A percentile compares a stretch with the other conserved stretches of the same genome.
Conservation (phyloP, 257 asterid genomes). For the Solanum corneliomulleri region DNA sequence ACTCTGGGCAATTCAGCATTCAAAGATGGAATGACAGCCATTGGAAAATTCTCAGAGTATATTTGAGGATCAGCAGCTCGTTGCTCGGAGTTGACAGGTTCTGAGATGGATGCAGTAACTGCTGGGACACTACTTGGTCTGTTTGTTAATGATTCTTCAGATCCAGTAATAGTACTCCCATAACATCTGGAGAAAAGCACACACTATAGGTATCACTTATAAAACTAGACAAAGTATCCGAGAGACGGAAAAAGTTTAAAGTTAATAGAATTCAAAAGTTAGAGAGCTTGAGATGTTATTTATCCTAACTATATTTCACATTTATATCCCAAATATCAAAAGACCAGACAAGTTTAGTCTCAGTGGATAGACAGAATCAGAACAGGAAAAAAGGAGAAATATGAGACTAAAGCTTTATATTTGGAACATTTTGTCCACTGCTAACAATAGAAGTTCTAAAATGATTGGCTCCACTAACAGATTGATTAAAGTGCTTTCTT, state of each 20-base stretch:
- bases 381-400: background rate
- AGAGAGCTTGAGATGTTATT: background rate
- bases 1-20: background rate
- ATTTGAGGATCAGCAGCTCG: background rate
- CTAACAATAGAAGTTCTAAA: background rate
- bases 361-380: background rate
- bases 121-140: background rate
- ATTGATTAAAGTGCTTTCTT: background rate
- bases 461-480: background rate
- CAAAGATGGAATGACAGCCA: background rate
- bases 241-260: background rate
- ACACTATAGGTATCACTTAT: slow-evolving; percentile 2
- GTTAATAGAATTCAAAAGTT: background rate
- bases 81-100: background rate
- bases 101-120: background rate
- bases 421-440: background rate
- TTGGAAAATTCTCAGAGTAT: background rate
- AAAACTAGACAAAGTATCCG: slow-evolving; percentile 11
- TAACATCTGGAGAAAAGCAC: background rate
- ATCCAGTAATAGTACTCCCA: background rate
- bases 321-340: background rate
- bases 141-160: background rate
- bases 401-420: background rate
- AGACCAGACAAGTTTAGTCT: background rate
- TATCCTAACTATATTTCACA: background rate